Conservation (phyloP, 257 asterid species). For the Paulownia fortunei region DNA sequence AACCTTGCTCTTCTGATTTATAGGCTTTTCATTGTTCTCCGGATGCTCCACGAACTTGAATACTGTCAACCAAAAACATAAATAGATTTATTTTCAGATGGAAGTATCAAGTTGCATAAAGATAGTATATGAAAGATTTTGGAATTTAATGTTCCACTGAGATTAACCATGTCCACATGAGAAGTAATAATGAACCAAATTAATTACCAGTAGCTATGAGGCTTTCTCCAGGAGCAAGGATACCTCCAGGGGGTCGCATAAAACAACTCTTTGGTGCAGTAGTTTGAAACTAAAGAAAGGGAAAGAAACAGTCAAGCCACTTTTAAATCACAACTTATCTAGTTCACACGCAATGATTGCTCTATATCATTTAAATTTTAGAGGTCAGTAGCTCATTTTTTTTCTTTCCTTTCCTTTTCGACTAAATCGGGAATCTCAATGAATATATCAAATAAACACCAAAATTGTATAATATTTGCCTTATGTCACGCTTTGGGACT, state of each 20-base stretch:
- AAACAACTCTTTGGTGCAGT: conserved; percentile 95
- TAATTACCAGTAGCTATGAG: conserved; percentile 80
- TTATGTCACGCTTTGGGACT: neutral
- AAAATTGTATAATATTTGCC: neutral
- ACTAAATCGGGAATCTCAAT: neutral
- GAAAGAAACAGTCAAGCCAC: conserved; percentile 24
- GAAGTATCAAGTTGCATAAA: conserved; percentile 5
- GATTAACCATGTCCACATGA: neutral
- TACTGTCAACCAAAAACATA: conserved; percentile 48
- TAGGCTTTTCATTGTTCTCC: conserved; percentile 70
- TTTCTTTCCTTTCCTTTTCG: too few species aligned
- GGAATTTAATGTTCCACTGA: neutral
- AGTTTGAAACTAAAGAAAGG: conserved; percentile 74
- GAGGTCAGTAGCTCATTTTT: neutral
- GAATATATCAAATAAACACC: conserved; percentile 3
- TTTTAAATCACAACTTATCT: neutral
- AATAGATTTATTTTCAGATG: neutral
- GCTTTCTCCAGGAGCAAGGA: conserved; percentile 89
- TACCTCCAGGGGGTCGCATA: conserved; percentile 95
- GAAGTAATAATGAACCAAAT: neutral
- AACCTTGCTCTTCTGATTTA: conserved; percentile 67
- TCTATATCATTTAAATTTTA: neutral
- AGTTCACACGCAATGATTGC: neutral
- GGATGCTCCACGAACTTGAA: conserved; percentile 96
- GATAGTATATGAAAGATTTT: neutral